These are phyloP conservation scores for Candida ulmi DNA, from an alignment of 805 yeast genomes.

Conservation along the genomic window DNA sequence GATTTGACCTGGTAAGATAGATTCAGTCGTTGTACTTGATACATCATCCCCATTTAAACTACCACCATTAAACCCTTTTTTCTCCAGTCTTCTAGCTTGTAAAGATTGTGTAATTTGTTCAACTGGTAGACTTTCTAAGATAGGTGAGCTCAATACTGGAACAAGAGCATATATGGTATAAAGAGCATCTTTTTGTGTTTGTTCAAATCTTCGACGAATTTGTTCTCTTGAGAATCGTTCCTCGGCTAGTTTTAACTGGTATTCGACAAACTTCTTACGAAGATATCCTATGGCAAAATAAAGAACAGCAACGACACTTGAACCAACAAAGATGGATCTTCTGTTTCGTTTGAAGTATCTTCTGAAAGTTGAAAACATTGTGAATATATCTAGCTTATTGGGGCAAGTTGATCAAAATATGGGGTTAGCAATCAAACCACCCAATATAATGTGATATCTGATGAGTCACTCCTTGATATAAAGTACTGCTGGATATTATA, in stretches of 20 bases:
- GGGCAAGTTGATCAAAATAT: too few relatives aligned
- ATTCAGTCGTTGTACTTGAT: conserved; percentile 37
- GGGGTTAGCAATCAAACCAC: too few relatives aligned
- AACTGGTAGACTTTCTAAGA: conserved; percentile 57
- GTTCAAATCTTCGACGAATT: conserved; percentile 77
- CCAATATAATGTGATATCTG: too few relatives aligned
- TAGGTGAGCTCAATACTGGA: conserved; percentile 67
- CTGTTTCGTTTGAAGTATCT: conserved; percentile 38
- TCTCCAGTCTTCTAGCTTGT: conserved; percentile 49
- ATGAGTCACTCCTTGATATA: too few relatives aligned
- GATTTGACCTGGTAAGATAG: conserved; percentile 13
- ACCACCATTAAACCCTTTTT: conserved; percentile 4
- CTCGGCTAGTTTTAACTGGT: conserved; percentile 46
- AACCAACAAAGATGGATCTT: conserved; percentile 25
- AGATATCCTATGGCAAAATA: conserved; percentile 40
- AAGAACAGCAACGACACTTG: conserved; percentile 39
- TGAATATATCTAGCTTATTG: not conserved
- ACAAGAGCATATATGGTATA: conserved; percentile 77
- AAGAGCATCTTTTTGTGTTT: conserved; percentile 87
- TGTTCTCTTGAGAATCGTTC: conserved; percentile 60
- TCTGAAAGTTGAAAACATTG: conserved; percentile 19
- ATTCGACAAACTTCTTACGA: conserved; percentile 38
- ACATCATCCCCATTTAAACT: conserved; percentile 30
- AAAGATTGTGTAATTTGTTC: conserved; percentile 68
- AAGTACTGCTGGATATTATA: too few relatives aligned